Percentiles rank a stretch among this genome's conserved stretches.
These are phyloP conservation scores for Cladorrhinum samala DNA, from an alignment of 495 filamentous ascomycete species.

Conservation along the genomic window DNA sequence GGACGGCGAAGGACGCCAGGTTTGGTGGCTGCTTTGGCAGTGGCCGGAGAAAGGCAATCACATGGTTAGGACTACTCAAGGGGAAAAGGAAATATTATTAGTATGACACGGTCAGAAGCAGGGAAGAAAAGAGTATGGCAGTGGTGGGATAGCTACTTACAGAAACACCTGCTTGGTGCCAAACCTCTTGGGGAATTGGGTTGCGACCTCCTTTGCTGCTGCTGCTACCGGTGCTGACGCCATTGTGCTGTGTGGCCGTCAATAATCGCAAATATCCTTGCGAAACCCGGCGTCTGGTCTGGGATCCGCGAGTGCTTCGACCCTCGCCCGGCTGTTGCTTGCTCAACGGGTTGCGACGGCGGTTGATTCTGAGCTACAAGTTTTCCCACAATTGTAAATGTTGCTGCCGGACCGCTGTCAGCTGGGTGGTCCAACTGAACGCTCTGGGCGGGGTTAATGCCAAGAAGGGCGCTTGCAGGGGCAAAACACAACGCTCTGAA, in stretches of 20 bases:
- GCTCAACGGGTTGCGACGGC: not conserved
- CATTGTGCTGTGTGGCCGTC: slow-evolving; percentile 6
- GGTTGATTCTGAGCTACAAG: not conserved
- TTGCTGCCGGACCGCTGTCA: slow-evolving; percentile 5
- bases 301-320: not conserved
- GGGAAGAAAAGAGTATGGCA: not conserved
- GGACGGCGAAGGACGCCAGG: slow-evolving; percentile 78
- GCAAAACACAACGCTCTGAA: not conserved
- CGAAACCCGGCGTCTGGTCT: not conserved
- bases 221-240: slow-evolving; percentile 11
- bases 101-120: not conserved
- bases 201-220: slow-evolving; percentile 15
- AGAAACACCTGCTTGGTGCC: slow-evolving; percentile 62
- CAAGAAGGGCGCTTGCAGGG: not conserved
- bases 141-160: slow-evolving; percentile 40
- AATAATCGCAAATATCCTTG: not conserved
- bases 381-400: slow-evolving; percentile 5
- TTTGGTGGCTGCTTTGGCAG: slow-evolving; percentile 64
- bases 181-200: slow-evolving; percentile 23
- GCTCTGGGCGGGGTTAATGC: not conserved
- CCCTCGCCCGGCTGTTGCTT: no score
- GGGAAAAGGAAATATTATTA: not conserved
- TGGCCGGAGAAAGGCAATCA: slow-evolving; percentile 62
- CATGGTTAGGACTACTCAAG: slow-evolving; percentile 63
- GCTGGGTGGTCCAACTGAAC: not conserved